phyloP scores from a whole-genome alignment of 2,329 filamentous ascomycete species.

The Juglanconis juglandina region DNA sequence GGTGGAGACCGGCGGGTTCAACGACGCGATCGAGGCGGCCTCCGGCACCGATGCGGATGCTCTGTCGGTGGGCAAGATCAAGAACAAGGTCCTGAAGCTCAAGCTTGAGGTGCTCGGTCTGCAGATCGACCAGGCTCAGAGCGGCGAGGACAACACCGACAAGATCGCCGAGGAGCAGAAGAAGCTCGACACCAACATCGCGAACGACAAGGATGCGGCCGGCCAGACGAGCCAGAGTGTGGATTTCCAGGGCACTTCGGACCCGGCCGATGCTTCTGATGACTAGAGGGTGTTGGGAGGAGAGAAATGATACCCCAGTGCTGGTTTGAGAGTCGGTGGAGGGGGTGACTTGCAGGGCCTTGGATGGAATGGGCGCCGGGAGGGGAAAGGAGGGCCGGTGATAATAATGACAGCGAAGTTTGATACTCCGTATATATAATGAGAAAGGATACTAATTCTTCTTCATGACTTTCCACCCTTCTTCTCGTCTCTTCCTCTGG shows the following conservation, averaged over 20 bases:
- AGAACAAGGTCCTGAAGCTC: conserved; percentile 48
- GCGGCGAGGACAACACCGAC: conserved; percentile 37
- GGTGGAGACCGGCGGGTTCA: conserved; percentile 46
- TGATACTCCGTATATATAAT: conserved; percentile 10
- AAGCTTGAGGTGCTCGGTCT: conserved; percentile 49
- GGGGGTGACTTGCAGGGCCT: background rate
- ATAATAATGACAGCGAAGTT: conserved; percentile 9
- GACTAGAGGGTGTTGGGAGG: background rate
- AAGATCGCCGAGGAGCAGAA: conserved; percentile 44
- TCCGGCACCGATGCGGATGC: conserved; percentile 39
- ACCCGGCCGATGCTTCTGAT: background rate
- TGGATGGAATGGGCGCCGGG: background rate
- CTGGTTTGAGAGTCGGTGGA: too few relatives aligned
- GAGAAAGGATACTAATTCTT: background rate
- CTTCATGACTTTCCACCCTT: background rate
- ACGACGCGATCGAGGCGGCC: conserved; percentile 48
- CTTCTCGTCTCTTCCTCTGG: conserved; percentile 8
- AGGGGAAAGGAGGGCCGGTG: background rate
- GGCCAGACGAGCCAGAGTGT: conserved; percentile 35
- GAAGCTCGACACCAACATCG: conserved; percentile 53
- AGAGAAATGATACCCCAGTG: background rate
- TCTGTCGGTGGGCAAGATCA: conserved; percentile 32
- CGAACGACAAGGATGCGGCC: conserved; percentile 31
- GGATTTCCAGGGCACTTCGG: conserved; percentile 28
- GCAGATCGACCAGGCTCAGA: conserved; percentile 49